Evolutionary conservation across 106 monocot genomes (phyloP), one percentile per base, ranked within the genome.

Genomic region (Dendrobium nobile): DNA sequence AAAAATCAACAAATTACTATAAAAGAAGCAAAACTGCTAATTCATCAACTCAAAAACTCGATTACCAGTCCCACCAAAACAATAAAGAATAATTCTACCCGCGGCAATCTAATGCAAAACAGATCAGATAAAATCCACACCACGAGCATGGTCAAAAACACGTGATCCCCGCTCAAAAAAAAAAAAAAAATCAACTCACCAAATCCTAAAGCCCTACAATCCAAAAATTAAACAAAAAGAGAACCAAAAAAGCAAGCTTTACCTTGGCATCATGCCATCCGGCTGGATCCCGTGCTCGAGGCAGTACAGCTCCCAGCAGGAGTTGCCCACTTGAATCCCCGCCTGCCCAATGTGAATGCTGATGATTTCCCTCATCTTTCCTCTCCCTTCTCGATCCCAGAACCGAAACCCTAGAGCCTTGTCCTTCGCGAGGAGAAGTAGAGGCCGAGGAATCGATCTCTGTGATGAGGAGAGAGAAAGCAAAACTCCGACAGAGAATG

Each of bases 231-330:
- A 43, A 73, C 13, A 11, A 41, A 2, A 11, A 76, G 10, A 26
- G 13, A 51, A 27, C 2, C 47, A 15, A 47, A 43, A 22, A 76
- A 0, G 48, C 47, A 18, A 26, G 7, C 19, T 20, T 6, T 20
- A 84, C 84, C 80, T 67, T 8, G 84, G 84, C 79, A 80, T 84
- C 75, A 75, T 75, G 19, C 84, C 84, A 67, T 84, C 84, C 6
- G 84, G 84, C 61, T 84, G 84, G 56, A 84, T 84, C 59, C 84
- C 84, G 54, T 84, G 84, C 78, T 84, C 84, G 47, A 84, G 84
- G 19, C 84, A 84, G 78, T 84, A 84, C 73, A 84, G 47, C 67
- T 84, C 84, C 84, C 84, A 84, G 80, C 84, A 84, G 3, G 84
- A 59, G 67, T 84, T 84, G 37, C 84, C 84, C 48, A 84, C 84